Conservation (phyloP, 306 rosid species). For the Ceratonia siliqua region DNA sequence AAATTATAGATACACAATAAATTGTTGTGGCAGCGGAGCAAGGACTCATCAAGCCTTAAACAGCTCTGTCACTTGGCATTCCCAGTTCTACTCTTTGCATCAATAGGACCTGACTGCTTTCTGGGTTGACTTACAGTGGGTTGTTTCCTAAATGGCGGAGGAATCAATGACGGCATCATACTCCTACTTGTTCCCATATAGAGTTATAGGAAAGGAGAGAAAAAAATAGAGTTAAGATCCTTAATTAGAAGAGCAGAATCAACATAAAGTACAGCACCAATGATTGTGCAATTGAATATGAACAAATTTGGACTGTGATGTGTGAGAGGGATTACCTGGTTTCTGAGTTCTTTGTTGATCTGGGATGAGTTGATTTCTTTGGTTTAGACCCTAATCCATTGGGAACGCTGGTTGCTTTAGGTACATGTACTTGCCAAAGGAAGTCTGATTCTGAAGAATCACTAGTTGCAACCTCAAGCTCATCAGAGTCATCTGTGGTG, state of each 20-base stretch:
- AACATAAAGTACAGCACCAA: conserved; percentile 25
- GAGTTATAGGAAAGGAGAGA: background rate
- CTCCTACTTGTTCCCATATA: conserved; percentile 52
- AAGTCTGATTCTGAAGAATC: conserved; percentile 77
- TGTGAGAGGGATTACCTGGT: conserved; percentile 52
- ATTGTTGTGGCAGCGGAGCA: conserved; percentile 5
- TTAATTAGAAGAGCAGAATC: conserved; percentile 17
- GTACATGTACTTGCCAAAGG: conserved; percentile 56
- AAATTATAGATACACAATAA: conserved; percentile 39
- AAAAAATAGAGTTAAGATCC: conserved; percentile 19
- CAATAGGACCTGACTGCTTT: conserved; percentile 52
- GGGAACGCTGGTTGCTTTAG: conserved; percentile 44
- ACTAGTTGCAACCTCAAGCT: conserved; percentile 67
- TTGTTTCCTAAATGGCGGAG: conserved; percentile 64
- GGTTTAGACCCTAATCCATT: conserved; percentile 46
- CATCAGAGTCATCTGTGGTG: conserved; percentile 71
- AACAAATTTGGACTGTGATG: background rate
- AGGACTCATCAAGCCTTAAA: conserved; percentile 26
- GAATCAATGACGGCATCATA: conserved; percentile 57
- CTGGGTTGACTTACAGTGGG: conserved; percentile 45
- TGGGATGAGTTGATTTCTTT: conserved; percentile 43
- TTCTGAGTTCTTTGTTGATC: conserved; percentile 53
- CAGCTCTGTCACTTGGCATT: conserved; percentile 59
- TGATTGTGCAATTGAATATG: too few species aligned
- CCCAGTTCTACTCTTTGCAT: conserved; percentile 65